Percentiles rank a stretch among this genome's conserved stretches.
Evolutionary conservation across 495 filamentous ascomycete genomes (phyloP).

Genomic region (Talaromyces liani): DNA sequence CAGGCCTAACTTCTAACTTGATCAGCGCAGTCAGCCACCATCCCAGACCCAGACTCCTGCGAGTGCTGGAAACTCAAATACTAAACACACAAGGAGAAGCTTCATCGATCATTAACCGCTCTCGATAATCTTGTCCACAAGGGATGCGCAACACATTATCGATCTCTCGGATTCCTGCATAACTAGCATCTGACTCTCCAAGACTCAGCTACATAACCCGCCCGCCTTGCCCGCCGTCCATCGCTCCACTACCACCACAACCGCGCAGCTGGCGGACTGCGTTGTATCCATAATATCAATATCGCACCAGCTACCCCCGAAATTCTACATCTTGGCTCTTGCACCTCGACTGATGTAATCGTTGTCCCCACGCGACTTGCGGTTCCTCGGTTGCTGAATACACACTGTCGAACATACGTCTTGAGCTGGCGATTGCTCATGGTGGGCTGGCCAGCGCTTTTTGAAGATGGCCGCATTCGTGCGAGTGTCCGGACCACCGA

Average conservation of each 20-base stretch:
- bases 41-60: neutral
- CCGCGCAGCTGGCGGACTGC: neutral
- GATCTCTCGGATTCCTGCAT: neutral
- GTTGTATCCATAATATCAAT: neutral
- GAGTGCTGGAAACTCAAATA: neutral
- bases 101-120: neutral
- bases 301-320: neutral
- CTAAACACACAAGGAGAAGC: neutral
- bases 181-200: neutral
- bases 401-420: neutral
- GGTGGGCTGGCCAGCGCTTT: slow-evolving; percentile 33
- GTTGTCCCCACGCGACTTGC: neutral
- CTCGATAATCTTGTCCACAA: neutral
- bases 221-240: neutral
- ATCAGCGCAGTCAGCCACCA: neutral
- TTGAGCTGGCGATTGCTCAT: slow-evolving; percentile 31
- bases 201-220: neutral
- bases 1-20: neutral
- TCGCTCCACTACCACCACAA: neutral
- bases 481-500: slow-evolving; percentile 93
- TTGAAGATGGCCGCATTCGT: slow-evolving; percentile 79
- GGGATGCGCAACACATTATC: neutral
- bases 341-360: neutral
- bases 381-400: neutral
- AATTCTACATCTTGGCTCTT: neutral